phyloP scores from a whole-genome alignment of 169 alveolate genomes.

The Plasmodium inui region DNA sequence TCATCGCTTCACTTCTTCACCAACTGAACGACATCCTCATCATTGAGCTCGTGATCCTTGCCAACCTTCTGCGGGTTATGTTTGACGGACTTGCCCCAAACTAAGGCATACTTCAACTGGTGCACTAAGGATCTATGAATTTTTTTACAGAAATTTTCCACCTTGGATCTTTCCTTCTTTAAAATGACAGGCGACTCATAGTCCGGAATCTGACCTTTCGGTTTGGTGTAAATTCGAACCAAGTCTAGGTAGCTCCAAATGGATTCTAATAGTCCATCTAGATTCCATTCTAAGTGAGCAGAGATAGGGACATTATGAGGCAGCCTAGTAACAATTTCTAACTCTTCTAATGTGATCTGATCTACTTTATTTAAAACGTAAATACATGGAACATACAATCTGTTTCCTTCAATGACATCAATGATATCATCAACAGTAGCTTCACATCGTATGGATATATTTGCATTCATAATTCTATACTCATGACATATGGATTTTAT shows the following conservation, averaged over 20 bases:
- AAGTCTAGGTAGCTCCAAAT: conserved; percentile 98
- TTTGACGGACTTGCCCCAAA: conserved; percentile 98
- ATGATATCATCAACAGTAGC: conserved; percentile 98
- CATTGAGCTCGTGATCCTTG: conserved; percentile 93
- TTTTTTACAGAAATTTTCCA: conserved; percentile 88
- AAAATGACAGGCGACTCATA: conserved; percentile 96
- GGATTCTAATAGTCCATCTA: conserved; percentile 96
- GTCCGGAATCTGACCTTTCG: conserved; percentile 97
- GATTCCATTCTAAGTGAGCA: conserved; percentile 94
- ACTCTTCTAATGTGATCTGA: conserved; percentile 89
- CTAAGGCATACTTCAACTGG: conserved; percentile 96
- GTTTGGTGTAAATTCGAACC: conserved; percentile 98
- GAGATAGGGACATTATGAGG: conserved; percentile 97
- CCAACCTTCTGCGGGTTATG: conserved; percentile 97
- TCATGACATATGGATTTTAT: conserved; percentile 91
- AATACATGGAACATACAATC: conserved; percentile 94
- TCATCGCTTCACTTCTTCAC: conserved; percentile 81
- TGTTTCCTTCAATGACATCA: conserved; percentile 98
- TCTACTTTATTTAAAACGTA: conserved; percentile 96
- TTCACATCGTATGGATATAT: conserved; percentile 93
- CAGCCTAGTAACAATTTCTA: conserved; percentile 93
- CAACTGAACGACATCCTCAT: conserved; percentile 92
- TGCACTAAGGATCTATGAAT: conserved; percentile 88
- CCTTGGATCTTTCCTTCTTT: conserved; percentile 87
- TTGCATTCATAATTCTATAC: conserved; percentile 95